phyloP scores from a whole-genome alignment of 108 stramenopile species.

The Skeletonema potamos region DNA sequence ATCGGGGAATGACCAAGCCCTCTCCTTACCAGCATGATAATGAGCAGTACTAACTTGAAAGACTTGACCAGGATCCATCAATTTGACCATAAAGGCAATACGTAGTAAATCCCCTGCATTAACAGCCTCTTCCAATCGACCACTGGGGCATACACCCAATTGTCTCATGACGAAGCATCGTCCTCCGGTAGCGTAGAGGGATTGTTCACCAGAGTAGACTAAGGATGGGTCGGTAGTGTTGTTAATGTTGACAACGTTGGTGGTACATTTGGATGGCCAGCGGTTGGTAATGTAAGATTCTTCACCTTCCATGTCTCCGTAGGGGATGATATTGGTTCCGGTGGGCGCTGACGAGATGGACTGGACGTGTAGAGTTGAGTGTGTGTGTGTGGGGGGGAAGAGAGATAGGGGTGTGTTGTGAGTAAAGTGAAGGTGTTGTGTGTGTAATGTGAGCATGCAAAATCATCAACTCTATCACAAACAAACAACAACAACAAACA shows the following conservation, averaged over 20 bases:
- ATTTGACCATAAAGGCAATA: conserved; percentile 19
- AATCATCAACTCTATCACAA: too few species aligned
- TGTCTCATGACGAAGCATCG: conserved; percentile 28
- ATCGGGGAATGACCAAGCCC: conserved; percentile 12
- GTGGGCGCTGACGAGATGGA: conserved; percentile 5
- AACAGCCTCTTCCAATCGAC: conserved; percentile 12
- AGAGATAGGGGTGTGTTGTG: neutral
- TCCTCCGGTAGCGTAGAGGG: conserved; percentile 20
- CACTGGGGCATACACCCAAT: conserved; percentile 13
- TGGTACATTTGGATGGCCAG: conserved; percentile 10
- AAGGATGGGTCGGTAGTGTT: neutral
- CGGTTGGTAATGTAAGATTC: neutral
- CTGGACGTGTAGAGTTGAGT: neutral
- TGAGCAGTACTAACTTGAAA: conserved; percentile 40
- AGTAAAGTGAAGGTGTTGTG: neutral
- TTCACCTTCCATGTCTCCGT: conserved; percentile 29
- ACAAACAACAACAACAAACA: too few species aligned
- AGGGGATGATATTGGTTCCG: conserved; percentile 4
- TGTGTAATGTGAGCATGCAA: neutral
- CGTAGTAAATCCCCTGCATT: conserved; percentile 17
- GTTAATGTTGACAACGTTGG: neutral
- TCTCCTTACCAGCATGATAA: conserved; percentile 19
- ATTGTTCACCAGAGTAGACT: conserved; percentile 19
- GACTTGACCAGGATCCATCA: conserved; percentile 6
- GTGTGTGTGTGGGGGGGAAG: neutral